Evolutionary conservation across 306 rosid species (phyloP).

Genomic region (Rosa lucieae): DNA sequence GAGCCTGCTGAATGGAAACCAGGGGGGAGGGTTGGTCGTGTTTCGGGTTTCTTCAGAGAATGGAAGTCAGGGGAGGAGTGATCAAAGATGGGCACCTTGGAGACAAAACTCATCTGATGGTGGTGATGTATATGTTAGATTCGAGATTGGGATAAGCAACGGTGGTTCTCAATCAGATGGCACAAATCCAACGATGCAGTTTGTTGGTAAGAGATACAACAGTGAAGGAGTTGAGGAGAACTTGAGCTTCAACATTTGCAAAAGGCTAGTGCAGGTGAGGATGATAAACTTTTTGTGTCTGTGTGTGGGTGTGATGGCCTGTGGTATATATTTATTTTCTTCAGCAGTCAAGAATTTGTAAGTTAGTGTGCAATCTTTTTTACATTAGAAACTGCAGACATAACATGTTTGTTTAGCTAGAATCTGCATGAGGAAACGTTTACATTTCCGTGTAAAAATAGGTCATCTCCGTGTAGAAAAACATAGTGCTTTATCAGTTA

Average conservation of each 20-base stretch:
- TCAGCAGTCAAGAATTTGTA: neutral
- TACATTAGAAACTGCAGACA: neutral
- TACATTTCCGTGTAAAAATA: neutral
- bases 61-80: slow-evolving; percentile 90
- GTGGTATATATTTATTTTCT: neutral
- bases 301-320: neutral
- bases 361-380: neutral
- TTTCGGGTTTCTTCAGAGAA: slow-evolving; percentile 65
- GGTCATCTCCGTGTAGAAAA: neutral
- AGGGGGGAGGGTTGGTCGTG: slow-evolving; percentile 52
- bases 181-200: slow-evolving; percentile 38
- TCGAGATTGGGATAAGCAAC: slow-evolving; percentile 71
- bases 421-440: neutral
- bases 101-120: slow-evolving; percentile 76
- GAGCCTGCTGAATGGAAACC: slow-evolving; percentile 64
- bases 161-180: slow-evolving; percentile 56
- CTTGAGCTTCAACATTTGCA: slow-evolving; percentile 90
- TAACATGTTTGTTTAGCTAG: neutral
- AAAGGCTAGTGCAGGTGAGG: slow-evolving; percentile 90
- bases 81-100: slow-evolving; percentile 81
- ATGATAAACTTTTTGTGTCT: neutral
- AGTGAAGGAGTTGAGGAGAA: slow-evolving; percentile 71
- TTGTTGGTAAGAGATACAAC: slow-evolving; percentile 46
- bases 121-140: slow-evolving; percentile 77
- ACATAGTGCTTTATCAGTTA: neutral